Base-by-base conservation (phyloP, 345 rosid species). In the Jatropha curcas region DNA sequence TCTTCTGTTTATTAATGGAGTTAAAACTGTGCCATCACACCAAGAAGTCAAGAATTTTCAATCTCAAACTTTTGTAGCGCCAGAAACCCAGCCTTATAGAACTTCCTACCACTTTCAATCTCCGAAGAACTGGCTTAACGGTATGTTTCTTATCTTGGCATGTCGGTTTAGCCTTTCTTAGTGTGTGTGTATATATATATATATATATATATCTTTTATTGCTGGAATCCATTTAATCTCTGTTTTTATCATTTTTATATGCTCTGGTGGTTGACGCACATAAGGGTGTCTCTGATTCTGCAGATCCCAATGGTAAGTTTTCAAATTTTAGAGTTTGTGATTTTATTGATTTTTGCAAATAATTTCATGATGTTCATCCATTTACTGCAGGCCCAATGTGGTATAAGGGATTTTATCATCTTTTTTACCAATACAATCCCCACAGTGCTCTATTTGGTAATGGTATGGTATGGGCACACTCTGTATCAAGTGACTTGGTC, bases 361-460 rank as follows among this genome's bases (percentile, higher is more conserved):
- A 66, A 5, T 19, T 19, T 68, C 12, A 39, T 60, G 56, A 5
- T 48, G 56, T 52, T 69, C 53, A 71, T 71, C 5, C 9, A 68
- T 74, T 50, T 56, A 43, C 45, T 68, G 57, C 84, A 90, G 98
- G 91, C 35, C 97, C 93, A n/a, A 82, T 89, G 92, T 86, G 80
- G 60, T 88, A 88, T 78, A 85, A 83, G 50, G 96, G 97, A 46
- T 70, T 89, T 56, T 91, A 82, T 74, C 93, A 88, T 74, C 66
- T 88, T 43, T 88, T 88, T 81, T 88, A 86, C 79, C 90, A 88
- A 67, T 84, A 87, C 77, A 93, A 85, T 60, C 89, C 92, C 24
- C 10, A 78, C 24, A 85, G 87, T 46, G 84, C 97, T 1, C 45
- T 75, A n/a, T 89, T 89, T 70, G 84, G 75, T 35, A 63, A 70